phyloP scores from a whole-genome alignment of 2,329 filamentous ascomycete genomes.

The Alternaria brassicae region DNA sequence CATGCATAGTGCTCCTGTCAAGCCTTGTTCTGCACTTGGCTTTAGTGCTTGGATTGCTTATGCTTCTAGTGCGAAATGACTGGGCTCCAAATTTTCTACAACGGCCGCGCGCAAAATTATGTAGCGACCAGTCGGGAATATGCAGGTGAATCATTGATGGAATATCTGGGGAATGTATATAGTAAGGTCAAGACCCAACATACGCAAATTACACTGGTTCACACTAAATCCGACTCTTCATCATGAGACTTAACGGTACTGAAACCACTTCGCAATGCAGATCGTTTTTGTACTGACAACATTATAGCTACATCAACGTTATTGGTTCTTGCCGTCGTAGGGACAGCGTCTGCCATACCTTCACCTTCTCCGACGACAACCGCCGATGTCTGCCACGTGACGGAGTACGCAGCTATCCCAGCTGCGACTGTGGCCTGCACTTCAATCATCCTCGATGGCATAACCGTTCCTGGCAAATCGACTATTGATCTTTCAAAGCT shows the following conservation, averaged over 20 bases:
- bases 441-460: slow-evolving; percentile 51
- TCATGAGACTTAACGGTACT: neutral
- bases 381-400: slow-evolving; percentile 29
- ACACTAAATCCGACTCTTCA: neutral
- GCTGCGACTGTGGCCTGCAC: slow-evolving; percentile 53
- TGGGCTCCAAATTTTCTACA: neutral
- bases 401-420: slow-evolving; percentile 24
- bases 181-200: neutral
- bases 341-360: slow-evolving; percentile 8
- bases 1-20: neutral
- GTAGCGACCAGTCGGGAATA: slow-evolving; percentile 6
- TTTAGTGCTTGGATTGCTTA: slow-evolving; percentile 29
- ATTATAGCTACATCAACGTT: slow-evolving; percentile 10
- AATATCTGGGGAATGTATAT: neutral
- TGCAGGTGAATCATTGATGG: neutral
- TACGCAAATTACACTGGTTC: neutral
- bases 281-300: neutral
- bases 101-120: neutral
- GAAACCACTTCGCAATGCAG: neutral
- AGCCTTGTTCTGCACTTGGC: slow-evolving; percentile 28
- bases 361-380: neutral
- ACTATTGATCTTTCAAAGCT: slow-evolving; percentile 52
- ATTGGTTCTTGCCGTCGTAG: slow-evolving; percentile 16
- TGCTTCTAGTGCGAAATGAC: slow-evolving; percentile 9
- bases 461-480: slow-evolving; percentile 49